phyloP scores from a whole-genome alignment of 2,329 filamentous ascomycete species.

The Aspergillus sp. region DNA sequence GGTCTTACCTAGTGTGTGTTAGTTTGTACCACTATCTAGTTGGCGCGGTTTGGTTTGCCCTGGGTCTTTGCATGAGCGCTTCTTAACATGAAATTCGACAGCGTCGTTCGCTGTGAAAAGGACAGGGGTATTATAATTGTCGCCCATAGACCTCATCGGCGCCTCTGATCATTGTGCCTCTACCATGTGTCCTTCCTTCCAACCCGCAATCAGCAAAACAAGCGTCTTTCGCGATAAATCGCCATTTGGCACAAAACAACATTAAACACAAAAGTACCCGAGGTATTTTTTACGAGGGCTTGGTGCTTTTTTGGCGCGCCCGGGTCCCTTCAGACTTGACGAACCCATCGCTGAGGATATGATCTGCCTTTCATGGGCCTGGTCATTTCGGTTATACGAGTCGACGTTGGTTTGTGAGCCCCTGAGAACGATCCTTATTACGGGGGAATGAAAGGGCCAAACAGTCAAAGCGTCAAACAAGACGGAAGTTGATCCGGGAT shows the following conservation, averaged over 20 bases:
- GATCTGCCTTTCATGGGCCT: constrained; percentile 2
- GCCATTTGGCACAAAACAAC: neutral
- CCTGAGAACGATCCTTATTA: neutral
- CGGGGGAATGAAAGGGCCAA: neutral
- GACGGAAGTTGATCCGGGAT: neutral
- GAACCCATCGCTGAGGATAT: neutral
- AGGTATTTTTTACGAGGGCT: neutral
- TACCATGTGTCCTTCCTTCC: neutral
- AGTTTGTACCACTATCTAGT: constrained; percentile 5
- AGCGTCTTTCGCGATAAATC: neutral
- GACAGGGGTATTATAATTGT: neutral
- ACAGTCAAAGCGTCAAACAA: neutral
- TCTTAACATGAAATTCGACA: neutral
- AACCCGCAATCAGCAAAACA: neutral
- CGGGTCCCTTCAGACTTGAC: neutral
- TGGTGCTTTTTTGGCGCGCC: neutral
- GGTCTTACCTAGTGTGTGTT: constrained; percentile 8
- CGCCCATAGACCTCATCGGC: neutral
- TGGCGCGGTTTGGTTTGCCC: neutral
- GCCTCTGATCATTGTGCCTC: neutral
- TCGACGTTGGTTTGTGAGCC: neutral
- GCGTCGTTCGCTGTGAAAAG: neutral
- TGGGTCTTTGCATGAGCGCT: constrained; percentile 3
- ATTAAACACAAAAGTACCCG: neutral
- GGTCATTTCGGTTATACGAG: constrained; percentile 7